Percentiles rank a stretch among this genome's conserved stretches.
Conservation (phyloP, 441 rosid species). For the Flueggea neowawraea region DNA sequence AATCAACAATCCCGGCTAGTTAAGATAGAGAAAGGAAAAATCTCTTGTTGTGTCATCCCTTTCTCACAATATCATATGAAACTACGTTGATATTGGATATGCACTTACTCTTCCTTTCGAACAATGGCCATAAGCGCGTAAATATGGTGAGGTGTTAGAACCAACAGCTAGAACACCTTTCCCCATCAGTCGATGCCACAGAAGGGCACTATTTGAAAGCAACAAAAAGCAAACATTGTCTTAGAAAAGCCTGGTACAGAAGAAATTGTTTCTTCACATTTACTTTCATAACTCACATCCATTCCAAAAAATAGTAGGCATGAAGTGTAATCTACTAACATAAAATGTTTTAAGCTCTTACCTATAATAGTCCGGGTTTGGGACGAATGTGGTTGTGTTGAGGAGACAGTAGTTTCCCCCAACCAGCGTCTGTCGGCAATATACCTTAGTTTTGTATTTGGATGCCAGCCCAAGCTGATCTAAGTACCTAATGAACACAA, state of each 20-base stretch:
- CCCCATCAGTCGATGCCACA: constrained; percentile 99
- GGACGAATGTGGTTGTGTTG: constrained; percentile 54
- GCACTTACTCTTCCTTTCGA: constrained; percentile 84
- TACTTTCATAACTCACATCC: no score
- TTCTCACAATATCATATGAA: background rate
- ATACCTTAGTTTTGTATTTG: constrained; percentile 74
- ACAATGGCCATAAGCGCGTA: constrained; percentile 89
- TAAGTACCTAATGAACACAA: constrained; percentile 59
- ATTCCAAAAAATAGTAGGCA: no score
- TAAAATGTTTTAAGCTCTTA: constrained; percentile 22
- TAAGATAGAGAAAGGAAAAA: no score
- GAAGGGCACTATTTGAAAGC: constrained; percentile 58
- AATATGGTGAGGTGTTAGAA: constrained; percentile 49
- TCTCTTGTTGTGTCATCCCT: background rate
- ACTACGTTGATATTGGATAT: background rate
- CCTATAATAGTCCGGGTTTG: constrained; percentile 98
- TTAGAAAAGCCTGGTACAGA: constrained; percentile 13
- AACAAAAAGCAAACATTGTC: constrained; percentile 10
- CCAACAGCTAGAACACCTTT: constrained; percentile 64
- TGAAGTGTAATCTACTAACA: no score
- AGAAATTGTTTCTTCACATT: background rate
- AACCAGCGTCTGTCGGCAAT: constrained; percentile 88
- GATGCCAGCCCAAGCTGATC: constrained; percentile 98
- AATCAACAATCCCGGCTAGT: no score
- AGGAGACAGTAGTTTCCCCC: constrained; percentile 95